Conservation (phyloP, 768 basidiomycete species). For the Tylopilus sp. region DNA sequence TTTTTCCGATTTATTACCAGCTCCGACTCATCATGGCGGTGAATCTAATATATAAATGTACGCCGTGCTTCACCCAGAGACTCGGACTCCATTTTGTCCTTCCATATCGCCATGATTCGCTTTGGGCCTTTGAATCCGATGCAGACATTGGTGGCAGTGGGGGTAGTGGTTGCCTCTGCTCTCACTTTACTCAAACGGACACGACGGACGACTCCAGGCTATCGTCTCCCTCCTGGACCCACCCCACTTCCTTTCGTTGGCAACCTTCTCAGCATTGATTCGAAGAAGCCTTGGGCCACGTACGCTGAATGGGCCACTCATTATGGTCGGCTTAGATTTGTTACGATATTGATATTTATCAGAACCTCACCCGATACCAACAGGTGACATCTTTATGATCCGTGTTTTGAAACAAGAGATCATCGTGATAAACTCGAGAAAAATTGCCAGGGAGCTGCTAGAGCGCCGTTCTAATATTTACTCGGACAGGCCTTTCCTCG, state of each 20-base stretch:
- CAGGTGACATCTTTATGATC: conserved; percentile 21
- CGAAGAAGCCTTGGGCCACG: conserved; percentile 17
- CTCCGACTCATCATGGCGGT: not conserved
- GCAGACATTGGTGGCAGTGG: not conserved
- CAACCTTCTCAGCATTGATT: conserved; percentile 15
- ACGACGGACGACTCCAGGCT: not conserved
- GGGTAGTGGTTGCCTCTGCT: not conserved
- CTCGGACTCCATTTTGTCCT: too few relatives aligned
- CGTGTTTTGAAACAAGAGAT: conserved; percentile 20
- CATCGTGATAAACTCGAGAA: conserved; percentile 24
- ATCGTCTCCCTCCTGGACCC: conserved; percentile 18
- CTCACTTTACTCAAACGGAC: not conserved
- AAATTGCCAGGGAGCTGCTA: conserved; percentile 26
- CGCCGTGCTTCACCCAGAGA: not conserved
- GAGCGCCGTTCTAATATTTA: conserved; percentile 26
- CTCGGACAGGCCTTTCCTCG: conserved; percentile 24
- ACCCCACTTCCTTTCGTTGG: conserved; percentile 16
- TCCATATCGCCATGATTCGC: conserved; percentile 1
- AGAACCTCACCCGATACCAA: not conserved
- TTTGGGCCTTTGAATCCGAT: not conserved
- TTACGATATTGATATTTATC: not conserved
- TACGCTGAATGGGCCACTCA: conserved; percentile 16
- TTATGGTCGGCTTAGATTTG: conserved; percentile 11
- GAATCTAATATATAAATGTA: not conserved
- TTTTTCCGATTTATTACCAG: too few relatives aligned